A percentile compares a stretch with the other conserved stretches of the same genome.
Evolutionary conservation across 225 moss, liverwort and hornwort genomes (phyloP).

Genomic region (Polytrichum formosum): DNA sequence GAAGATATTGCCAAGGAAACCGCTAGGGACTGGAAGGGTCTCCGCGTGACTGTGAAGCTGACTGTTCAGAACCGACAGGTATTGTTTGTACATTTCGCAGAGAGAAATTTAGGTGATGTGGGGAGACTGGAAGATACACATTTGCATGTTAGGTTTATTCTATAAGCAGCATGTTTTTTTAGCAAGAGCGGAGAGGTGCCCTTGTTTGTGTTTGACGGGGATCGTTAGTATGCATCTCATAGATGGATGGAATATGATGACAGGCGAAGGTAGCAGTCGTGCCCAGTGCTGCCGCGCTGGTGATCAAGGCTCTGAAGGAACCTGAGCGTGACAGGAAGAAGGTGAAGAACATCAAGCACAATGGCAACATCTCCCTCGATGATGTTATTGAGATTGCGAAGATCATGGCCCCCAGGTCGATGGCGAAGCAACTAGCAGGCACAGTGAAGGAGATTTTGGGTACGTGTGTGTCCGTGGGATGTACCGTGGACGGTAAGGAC

Average conservation of each 20-base stretch:
- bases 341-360: constrained; percentile 56
- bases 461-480: constrained; percentile 45
- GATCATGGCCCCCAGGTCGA: constrained; percentile 51
- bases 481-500: constrained; percentile 42
- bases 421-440: constrained; percentile 44
- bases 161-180: neutral
- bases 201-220: neutral
- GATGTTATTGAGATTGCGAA: constrained; percentile 57
- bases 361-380: constrained; percentile 46
- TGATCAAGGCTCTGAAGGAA: constrained; percentile 63
- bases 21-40: constrained; percentile 83
- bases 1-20: constrained; percentile 93
- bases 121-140: neutral
- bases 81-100: neutral
- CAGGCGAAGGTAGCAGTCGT: constrained; percentile 56
- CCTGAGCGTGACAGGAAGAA: constrained; percentile 55
- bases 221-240: neutral
- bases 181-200: neutral
- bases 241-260: no score
- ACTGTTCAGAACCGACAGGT: constrained; percentile 76
- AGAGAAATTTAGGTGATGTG: neutral
- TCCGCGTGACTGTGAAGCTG: constrained; percentile 82
- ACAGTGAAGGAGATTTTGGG: constrained; percentile 57
- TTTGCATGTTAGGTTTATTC: neutral
- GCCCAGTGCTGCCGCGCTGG: constrained; percentile 48